phyloP scores from a whole-genome alignment of 2,329 filamentous ascomycete genomes.

The Penicillium sp. region DNA sequence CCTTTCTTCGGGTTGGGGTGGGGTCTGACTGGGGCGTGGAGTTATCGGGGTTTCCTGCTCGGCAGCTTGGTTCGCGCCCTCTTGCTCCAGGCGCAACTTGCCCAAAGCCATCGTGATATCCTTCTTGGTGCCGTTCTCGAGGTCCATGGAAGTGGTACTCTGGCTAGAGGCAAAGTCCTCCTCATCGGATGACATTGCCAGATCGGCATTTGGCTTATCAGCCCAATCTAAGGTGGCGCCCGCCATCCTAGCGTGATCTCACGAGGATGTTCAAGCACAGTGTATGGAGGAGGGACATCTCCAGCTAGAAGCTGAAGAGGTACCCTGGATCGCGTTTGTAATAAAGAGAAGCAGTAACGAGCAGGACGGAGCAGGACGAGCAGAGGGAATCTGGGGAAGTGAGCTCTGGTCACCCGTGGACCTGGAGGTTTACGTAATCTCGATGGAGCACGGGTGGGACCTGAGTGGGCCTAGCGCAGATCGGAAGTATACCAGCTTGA shows the following conservation, averaged over 20 bases:
- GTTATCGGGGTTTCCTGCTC: slow-evolving; percentile 12
- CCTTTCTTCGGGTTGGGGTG: neutral
- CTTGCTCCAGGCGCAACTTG: slow-evolving; percentile 13
- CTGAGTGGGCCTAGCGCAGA: too few relatives aligned
- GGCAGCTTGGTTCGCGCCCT: slow-evolving; percentile 9
- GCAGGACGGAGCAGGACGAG: neutral
- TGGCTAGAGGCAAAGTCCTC: slow-evolving; percentile 32
- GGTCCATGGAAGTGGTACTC: slow-evolving; percentile 25
- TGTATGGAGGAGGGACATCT: neutral
- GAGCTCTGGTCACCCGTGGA: neutral
- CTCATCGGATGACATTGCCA: slow-evolving; percentile 30
- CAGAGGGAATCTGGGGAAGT: slow-evolving; percentile 6
- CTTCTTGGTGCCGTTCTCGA: slow-evolving; percentile 9
- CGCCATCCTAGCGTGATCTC: slow-evolving; percentile 25
- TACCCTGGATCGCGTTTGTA: neutral
- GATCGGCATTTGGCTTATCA: slow-evolving; percentile 26
- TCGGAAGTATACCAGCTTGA: too few relatives aligned
- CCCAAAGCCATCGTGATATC: slow-evolving; percentile 12
- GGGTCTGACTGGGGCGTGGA: slow-evolving; percentile 5
- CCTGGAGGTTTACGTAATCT: neutral
- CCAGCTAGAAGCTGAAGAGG: neutral
- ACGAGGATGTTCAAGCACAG: neutral
- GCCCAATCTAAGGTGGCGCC: slow-evolving; percentile 26
- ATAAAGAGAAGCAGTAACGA: neutral
- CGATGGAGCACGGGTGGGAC: too few relatives aligned